Conservation (phyloP, 2,329 filamentous ascomycete species). For the Dothideomycetes sp. region DNA sequence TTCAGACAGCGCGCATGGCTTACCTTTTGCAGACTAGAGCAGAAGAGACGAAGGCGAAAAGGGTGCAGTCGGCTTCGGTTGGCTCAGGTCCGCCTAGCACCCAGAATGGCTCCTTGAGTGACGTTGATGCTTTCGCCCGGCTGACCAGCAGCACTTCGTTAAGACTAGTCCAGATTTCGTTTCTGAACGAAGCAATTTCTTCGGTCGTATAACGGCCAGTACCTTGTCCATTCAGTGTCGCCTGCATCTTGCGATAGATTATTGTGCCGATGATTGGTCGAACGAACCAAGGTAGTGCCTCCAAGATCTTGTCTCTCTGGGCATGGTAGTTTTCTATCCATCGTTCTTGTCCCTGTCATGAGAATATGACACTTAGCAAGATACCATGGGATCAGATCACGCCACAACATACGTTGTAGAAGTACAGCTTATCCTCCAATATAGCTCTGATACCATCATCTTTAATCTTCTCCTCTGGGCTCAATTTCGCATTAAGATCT, state of each 20-base stretch:
- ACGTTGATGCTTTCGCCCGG: constrained; percentile 22
- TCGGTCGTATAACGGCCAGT: constrained; percentile 38
- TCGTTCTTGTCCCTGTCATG: constrained; percentile 29
- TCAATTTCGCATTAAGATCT: constrained; percentile 39
- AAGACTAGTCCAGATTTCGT: constrained; percentile 43
- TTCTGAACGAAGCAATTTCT: constrained; percentile 36
- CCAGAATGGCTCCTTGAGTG: constrained; percentile 40
- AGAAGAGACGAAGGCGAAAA: constrained; percentile 49
- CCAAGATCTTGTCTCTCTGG: constrained; percentile 44
- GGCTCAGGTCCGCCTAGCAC: constrained; percentile 41
- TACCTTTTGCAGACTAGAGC: constrained; percentile 43
- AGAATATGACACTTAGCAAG: neutral
- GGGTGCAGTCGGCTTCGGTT: constrained; percentile 44
- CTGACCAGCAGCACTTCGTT: constrained; percentile 32
- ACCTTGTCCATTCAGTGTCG: constrained; percentile 45
- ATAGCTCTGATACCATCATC: constrained; percentile 45
- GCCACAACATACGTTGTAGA: constrained; percentile 35
- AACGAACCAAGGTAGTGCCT: constrained; percentile 39
- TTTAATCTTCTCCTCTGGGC: constrained; percentile 27
- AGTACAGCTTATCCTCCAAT: constrained; percentile 51
- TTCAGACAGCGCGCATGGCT: constrained; percentile 20
- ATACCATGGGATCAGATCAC: neutral
- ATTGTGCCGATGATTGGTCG: constrained; percentile 41
- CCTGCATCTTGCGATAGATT: constrained; percentile 31
- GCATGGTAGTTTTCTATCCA: constrained; percentile 50